phyloP scores from a whole-genome alignment of 345 rosid species.

The Mangifera indica region DNA sequence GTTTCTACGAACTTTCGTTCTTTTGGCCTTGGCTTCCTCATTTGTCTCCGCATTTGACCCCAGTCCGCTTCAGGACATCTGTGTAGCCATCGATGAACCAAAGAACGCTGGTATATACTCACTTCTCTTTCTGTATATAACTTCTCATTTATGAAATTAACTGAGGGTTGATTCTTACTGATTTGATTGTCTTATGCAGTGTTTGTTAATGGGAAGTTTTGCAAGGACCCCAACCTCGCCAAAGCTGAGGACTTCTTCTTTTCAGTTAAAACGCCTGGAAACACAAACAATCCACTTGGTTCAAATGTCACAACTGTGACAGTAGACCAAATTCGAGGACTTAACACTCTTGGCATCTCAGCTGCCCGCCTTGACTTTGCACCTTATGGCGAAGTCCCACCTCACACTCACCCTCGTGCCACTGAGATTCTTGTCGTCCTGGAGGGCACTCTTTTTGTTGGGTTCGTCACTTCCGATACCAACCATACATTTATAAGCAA shows the following conservation, averaged over 20 bases:
- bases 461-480: conserved; percentile 41
- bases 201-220: conserved; percentile 26
- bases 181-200: not conserved
- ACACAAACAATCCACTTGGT: conserved; percentile 22
- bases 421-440: conserved; percentile 35
- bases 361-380: conserved; percentile 25
- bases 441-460: conserved; percentile 38
- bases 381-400: conserved; percentile 36
- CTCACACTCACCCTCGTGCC: conserved; percentile 44
- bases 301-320: conserved; percentile 21
- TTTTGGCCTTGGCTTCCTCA: conserved; percentile 14
- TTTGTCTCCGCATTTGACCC: conserved; percentile 28
- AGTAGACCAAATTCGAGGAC: conserved; percentile 33
- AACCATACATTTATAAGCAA: conserved; percentile 33
- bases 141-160: too few species aligned
- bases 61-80: conserved; percentile 32
- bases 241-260: conserved; percentile 25
- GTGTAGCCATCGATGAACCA: conserved; percentile 23
- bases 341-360: conserved; percentile 42
- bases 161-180: too few species aligned
- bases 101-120: not conserved
- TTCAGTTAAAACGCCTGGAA: conserved; percentile 23
- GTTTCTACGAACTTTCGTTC: not conserved
- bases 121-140: too few species aligned
- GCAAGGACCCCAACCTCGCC: conserved; percentile 21